Evolutionary conservation across 2,329 filamentous ascomycete species (phyloP).

Genomic region (Colletotrichum truncatum): DNA sequence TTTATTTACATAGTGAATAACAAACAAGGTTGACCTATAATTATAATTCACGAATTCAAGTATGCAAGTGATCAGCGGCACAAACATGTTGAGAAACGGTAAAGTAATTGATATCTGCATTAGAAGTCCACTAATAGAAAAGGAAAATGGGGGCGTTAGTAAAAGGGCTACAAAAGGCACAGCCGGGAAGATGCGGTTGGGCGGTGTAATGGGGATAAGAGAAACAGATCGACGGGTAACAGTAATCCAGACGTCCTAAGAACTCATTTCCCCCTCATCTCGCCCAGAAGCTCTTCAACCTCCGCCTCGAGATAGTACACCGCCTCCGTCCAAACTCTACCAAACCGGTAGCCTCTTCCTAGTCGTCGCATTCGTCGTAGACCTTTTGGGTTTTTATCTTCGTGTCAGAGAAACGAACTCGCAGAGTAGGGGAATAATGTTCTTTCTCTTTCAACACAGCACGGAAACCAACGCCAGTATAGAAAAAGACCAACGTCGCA

Average conservation of each 20-base stretch:
- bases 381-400: conserved; percentile 39
- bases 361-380: conserved; percentile 33
- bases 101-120: conserved; percentile 68
- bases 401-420: conserved; percentile 46
- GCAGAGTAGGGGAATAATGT: conserved; percentile 53
- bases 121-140: conserved; percentile 69
- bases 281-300: conserved; percentile 12
- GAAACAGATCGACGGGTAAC: conserved; percentile 25
- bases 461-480: conserved; percentile 58
- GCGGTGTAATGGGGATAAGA: conserved; percentile 14
- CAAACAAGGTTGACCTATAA: neutral
- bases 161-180: conserved; percentile 34
- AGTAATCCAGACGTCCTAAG: neutral
- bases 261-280: neutral
- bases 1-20: neutral
- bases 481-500: conserved; percentile 56
- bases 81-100: conserved; percentile 29
- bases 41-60: neutral
- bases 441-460: conserved; percentile 53
- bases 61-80: no score
- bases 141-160: conserved; percentile 46
- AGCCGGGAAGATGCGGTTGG: conserved; percentile 26
- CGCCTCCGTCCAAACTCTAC: conserved; percentile 27
- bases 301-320: conserved; percentile 12
- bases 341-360: conserved; percentile 26